phyloP scores from a whole-genome alignment of 2,329 filamentous ascomycete genomes.

The Mollisia scopiformis region DNA sequence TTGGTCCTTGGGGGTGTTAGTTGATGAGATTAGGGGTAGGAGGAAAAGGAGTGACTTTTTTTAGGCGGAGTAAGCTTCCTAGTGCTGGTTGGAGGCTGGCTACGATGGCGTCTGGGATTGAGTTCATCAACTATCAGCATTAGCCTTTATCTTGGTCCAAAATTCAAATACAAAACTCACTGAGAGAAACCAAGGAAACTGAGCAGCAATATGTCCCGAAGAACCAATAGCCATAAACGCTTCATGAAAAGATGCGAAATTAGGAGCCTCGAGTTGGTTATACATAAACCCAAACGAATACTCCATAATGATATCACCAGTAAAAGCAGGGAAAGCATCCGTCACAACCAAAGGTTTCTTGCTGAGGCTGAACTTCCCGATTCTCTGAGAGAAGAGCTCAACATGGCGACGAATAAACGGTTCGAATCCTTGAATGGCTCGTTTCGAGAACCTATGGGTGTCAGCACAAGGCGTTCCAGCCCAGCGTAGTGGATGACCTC shows the following conservation, averaged over 20 bases:
- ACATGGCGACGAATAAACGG: not conserved
- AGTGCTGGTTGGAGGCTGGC: not conserved
- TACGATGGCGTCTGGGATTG: not conserved
- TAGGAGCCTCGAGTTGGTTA: not conserved
- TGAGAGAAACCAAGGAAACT: not conserved
- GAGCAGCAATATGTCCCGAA: not conserved
- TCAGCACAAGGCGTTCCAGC: too few species aligned
- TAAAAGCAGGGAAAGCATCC: not conserved
- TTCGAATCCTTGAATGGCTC: not conserved
- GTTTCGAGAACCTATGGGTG: not conserved
- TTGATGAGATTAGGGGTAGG: not conserved
- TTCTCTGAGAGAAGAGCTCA: not conserved
- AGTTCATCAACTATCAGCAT: not conserved
- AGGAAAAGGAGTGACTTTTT: not conserved
- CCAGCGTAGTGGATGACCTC: too few species aligned
- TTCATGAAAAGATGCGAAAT: not conserved
- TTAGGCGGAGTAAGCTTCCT: not conserved
- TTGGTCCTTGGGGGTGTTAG: not conserved
- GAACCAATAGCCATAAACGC: not conserved
- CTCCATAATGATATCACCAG: not conserved
- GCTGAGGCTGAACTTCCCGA: not conserved
- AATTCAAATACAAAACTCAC: not conserved
- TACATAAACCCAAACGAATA: not conserved
- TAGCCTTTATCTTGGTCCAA: not conserved
- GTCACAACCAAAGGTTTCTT: not conserved